Conservation (phyloP, 305 asterid genomes). For the Plantago lanceolata region DNA sequence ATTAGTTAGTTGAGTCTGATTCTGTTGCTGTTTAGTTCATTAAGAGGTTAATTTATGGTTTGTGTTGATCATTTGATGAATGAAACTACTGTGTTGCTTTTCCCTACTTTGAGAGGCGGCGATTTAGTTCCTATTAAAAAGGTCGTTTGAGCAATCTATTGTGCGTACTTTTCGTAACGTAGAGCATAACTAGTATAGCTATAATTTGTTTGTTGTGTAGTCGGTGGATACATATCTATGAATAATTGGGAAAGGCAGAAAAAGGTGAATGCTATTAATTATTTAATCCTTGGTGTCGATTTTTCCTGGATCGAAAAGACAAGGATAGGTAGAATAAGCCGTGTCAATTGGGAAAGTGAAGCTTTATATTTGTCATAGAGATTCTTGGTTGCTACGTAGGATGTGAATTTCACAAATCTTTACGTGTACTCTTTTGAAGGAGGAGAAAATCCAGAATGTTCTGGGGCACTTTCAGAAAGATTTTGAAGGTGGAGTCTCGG, state of each 20-base stretch:
- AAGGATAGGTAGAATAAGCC: conserved; percentile 7
- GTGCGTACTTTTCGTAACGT: neutral
- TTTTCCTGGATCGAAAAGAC: conserved; percentile 11
- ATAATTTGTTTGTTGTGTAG: too few species aligned
- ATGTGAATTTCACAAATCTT: conserved; percentile 23
- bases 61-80: conserved; percentile 1
- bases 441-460: conserved; percentile 77
- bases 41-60: conserved; percentile 20
- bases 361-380: conserved; percentile 12
- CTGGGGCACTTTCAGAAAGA: conserved; percentile 97
- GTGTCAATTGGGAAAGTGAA: conserved; percentile 8
- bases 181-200: neutral
- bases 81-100: neutral
- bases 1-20: neutral
- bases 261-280: conserved; percentile 5
- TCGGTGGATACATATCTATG: conserved; percentile 1
- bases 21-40: neutral
- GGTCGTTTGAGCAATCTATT: neutral
- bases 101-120: neutral
- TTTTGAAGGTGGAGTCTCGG: conserved; percentile 85
- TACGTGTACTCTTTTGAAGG: conserved; percentile 48
- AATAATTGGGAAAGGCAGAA: neutral
- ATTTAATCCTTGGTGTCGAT: conserved; percentile 15
- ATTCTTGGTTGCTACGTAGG: conserved; percentile 13
- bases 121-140: too few species aligned